phyloP scores from a whole-genome alignment of 345 rosid genomes.

The Gossypium arboreum region DNA sequence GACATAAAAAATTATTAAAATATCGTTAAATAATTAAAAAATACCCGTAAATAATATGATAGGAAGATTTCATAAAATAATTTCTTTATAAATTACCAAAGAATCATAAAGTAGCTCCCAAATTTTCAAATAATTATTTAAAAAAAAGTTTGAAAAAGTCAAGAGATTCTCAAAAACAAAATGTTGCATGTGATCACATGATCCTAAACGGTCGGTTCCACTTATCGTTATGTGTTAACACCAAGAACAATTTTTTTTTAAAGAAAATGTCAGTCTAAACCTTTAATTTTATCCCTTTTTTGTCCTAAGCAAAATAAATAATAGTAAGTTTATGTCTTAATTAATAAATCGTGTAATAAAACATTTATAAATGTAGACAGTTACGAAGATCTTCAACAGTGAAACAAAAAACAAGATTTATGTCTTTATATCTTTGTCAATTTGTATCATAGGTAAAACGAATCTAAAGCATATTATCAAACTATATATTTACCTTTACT shows the following conservation, averaged over 20 bases:
- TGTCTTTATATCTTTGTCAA: not conserved
- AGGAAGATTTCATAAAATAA: fast-evolving
- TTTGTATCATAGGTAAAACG: not conserved
- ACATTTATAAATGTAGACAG: not conserved
- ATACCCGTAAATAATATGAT: no score
- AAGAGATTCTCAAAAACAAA: not conserved
- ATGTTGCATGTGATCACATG: constrained; percentile 25
- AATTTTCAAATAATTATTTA: no score
- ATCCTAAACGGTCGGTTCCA: constrained; percentile 16
- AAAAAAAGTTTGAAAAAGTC: no score
- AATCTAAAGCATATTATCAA: not conserved
- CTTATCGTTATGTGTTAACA: not conserved
- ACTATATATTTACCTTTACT: not conserved
- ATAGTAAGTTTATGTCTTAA: no score
- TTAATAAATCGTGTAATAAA: not conserved
- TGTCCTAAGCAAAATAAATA: not conserved
- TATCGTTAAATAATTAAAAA: no score
- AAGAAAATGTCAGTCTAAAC: not conserved
- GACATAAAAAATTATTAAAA: no score
- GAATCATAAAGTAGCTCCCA: no score
- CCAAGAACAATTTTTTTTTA: no score
- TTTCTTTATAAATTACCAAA: no score
- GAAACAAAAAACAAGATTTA: not conserved
- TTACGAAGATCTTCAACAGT: not conserved
- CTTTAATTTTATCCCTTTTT: not conserved